Evolutionary conservation across 495 filamentous ascomycete genomes (phyloP), one percentile per base, ranked within the genome.

Genomic region (Elasticomyces elasticus): DNA sequence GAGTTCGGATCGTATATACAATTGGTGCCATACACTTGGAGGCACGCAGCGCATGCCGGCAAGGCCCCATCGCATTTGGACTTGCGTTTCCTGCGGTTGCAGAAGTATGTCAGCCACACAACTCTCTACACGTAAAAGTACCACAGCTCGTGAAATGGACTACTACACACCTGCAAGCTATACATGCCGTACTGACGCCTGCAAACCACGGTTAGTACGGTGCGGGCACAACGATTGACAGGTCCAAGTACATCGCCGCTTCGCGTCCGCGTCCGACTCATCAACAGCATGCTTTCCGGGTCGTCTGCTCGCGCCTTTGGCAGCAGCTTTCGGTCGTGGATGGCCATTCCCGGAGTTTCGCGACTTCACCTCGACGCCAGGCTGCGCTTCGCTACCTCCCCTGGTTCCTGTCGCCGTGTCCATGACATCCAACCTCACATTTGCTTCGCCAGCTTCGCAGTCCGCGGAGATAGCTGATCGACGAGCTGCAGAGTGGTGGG

Each of bases 1-100:
- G 87, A 92, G 64, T 87, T 94, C 5, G 89, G 92, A 66, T 97
- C 94, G 74, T 97, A 98, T 47, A 94, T 75, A 69, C 89, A 89
- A 59, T 84, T 82, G 38, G 92, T 97, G 55, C 90, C 85, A 63
- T 98, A 98, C 37, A 98, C 94, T 43, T 88, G 94, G 23, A 87
- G 80, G 69, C 92, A 98, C 23, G 92, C 92, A 17, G 92, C 89
- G 64, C 92, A 98, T 59, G 86, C 88, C 3, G 92, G 92, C 2
- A 84, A 77, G 33, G 90, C 87, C 48, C 92, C 94, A 69, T 98
- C 94, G 69, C 92, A 97, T 81, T 86, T 64, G 45, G 31, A 52
- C 41, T 57, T 61, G 20, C 61, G 49, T 43, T 60, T 54, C 50
- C 59, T 51, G 19, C 44, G 38, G 33, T 38, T 7, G 30, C 48